Evolutionary conservation across 164 flowering plant species (phyloP).

Genomic region (Chloranthus sessilifolius): DNA sequence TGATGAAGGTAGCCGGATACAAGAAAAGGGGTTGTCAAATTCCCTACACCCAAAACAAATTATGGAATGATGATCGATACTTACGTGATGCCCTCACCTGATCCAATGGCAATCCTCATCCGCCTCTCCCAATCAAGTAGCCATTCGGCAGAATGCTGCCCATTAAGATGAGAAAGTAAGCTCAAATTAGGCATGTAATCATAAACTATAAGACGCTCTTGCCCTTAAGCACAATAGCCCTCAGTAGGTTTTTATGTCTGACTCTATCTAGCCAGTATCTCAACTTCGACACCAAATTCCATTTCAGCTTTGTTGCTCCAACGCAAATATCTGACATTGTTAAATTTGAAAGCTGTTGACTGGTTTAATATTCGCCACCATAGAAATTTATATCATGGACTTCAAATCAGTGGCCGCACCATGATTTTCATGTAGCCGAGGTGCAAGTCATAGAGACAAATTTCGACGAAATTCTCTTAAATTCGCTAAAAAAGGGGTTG

Average conservation of each 20-base stretch:
- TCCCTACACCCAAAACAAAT: background rate
- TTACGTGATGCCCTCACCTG: constrained; percentile 88
- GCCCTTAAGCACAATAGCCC: constrained; percentile 95
- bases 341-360: too few species aligned
- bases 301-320: constrained; percentile 88
- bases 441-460: too few species aligned
- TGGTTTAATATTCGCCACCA: too few species aligned
- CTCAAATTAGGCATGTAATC: constrained; percentile 92
- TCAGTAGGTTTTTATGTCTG: constrained; percentile 78
- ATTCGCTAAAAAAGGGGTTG: too few species aligned
- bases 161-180: constrained; percentile 85
- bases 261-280: constrained; percentile 80
- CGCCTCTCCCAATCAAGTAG: constrained; percentile 77
- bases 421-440: too few species aligned
- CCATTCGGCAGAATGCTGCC: constrained; percentile 81
- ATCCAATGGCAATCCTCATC: constrained; percentile 81
- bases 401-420: too few species aligned
- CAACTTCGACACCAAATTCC: constrained; percentile 89
- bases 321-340: too few species aligned
- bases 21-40: constrained; percentile 1
- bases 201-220: constrained; percentile 85
- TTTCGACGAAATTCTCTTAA: too few species aligned
- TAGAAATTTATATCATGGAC: too few species aligned
- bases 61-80: constrained; percentile 13
- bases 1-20: constrained; percentile 67